phyloP scores from a whole-genome alignment of 2,329 filamentous ascomycete species.

The Elsinoe arachidis region DNA sequence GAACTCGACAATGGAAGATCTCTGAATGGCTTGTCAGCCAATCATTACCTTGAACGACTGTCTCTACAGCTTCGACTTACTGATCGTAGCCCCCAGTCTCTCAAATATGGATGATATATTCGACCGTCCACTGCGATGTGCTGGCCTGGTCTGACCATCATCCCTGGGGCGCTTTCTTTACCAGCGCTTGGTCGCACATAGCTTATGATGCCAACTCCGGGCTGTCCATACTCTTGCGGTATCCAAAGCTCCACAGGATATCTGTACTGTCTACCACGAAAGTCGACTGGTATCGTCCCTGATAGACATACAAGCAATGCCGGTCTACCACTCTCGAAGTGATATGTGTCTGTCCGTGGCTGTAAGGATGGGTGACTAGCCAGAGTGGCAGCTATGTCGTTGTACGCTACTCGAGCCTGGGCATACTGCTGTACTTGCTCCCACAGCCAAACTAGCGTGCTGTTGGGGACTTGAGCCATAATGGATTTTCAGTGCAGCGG shows the following conservation, averaged over 20 bases:
- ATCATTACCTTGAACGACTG: background rate
- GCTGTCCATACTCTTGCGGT: conserved; percentile 66
- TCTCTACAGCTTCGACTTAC: background rate
- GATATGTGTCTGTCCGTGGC: conserved; percentile 90
- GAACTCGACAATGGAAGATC: conserved; percentile 76
- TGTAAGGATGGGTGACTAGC: conserved; percentile 70
- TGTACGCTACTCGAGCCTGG: conserved; percentile 87
- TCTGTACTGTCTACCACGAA: conserved; percentile 79
- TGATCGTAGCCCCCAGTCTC: conserved; percentile 62
- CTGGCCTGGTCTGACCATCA: conserved; percentile 85
- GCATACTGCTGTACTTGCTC: conserved; percentile 89
- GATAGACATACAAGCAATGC: conserved; percentile 77
- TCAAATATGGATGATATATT: conserved; percentile 91
- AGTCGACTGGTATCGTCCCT: conserved; percentile 83
- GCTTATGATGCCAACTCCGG: conserved; percentile 71
- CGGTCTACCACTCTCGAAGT: conserved; percentile 79
- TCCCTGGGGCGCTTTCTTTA: conserved; percentile 30
- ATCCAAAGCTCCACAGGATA: conserved; percentile 93
- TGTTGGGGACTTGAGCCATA: conserved; percentile 68
- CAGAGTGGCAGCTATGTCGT: conserved; percentile 77
- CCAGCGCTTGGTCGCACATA: conserved; percentile 67
- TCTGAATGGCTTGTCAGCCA: conserved; percentile 51
- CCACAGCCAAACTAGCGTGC: conserved; percentile 91
- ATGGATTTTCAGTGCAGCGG: background rate
- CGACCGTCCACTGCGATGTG: conserved; percentile 90